A percentile compares a stretch with the other conserved stretches of the same genome.
Evolutionary conservation across 371 early-diverging fungal genomes (phyloP).

Genomic region (Mucor piriformis): DNA sequence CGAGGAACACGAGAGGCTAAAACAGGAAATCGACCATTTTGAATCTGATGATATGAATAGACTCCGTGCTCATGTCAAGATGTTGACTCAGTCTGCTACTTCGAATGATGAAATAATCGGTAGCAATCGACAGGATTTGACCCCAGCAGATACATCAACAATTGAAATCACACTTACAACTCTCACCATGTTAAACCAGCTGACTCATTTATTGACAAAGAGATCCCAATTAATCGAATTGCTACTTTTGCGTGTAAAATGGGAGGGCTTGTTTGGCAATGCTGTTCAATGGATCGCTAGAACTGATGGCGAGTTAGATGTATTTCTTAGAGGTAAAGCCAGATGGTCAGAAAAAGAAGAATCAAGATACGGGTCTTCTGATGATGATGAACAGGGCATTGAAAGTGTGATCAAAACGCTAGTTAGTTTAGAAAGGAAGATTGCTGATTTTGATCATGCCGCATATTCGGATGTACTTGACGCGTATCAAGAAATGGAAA

Average conservation of each 20-base stretch:
- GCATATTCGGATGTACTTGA: slow-evolving; percentile 41
- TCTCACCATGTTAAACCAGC: slow-evolving; percentile 40
- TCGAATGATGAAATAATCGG: not conserved
- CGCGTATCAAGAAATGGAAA: slow-evolving; percentile 53
- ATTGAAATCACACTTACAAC: slow-evolving; percentile 56
- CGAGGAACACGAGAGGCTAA: slow-evolving; percentile 15
- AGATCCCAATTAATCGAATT: slow-evolving; percentile 38
- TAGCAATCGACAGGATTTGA: slow-evolving; percentile 31
- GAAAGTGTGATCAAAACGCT: slow-evolving; percentile 43
- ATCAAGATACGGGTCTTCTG: slow-evolving; percentile 7
- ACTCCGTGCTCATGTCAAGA: slow-evolving; percentile 53
- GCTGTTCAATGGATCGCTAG: slow-evolving; percentile 46
- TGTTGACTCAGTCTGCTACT: slow-evolving; percentile 22
- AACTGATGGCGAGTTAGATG: slow-evolving; percentile 38
- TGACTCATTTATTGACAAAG: slow-evolving; percentile 33
- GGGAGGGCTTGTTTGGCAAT: slow-evolving; percentile 50
- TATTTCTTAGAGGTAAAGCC: slow-evolving; percentile 36
- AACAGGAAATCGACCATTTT: slow-evolving; percentile 21
- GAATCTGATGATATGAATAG: slow-evolving; percentile 42
- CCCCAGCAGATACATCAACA: slow-evolving; percentile 59
- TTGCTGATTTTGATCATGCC: slow-evolving; percentile 47
- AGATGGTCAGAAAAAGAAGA: slow-evolving; percentile 38
- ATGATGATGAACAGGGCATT: slow-evolving; percentile 21
- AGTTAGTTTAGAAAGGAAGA: slow-evolving; percentile 35
- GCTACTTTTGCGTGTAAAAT: slow-evolving; percentile 41